A percentile compares a stretch with the other conserved stretches of the same genome.
Conservation (phyloP, 1,284 basidiomycete genomes). For the Ustilago nuda region DNA sequence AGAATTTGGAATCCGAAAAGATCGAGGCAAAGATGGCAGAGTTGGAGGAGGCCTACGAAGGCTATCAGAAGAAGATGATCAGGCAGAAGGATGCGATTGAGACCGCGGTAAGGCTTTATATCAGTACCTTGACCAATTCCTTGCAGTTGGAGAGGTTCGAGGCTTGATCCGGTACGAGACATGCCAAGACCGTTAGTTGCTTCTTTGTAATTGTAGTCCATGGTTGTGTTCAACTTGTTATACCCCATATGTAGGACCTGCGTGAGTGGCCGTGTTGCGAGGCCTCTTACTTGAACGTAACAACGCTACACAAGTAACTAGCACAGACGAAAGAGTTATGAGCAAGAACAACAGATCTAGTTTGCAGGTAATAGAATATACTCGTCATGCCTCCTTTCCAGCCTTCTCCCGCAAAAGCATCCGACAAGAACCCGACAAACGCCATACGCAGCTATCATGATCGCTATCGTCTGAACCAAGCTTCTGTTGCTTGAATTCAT, state of each 20-base stretch:
- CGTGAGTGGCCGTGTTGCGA: neutral
- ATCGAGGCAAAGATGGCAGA: constrained; percentile 56
- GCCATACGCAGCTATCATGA: neutral
- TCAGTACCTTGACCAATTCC: constrained; percentile 41
- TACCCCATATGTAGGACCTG: constrained; percentile 10
- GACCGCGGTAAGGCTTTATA: constrained; percentile 43
- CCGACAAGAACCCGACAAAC: neutral
- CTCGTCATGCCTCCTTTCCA: neutral
- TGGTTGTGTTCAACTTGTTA: neutral
- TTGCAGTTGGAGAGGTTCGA: constrained; percentile 44
- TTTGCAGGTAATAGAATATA: neutral
- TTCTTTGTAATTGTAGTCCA: neutral
- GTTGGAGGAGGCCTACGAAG: constrained; percentile 37
- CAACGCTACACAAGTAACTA: neutral
- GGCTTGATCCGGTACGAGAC: constrained; percentile 2
- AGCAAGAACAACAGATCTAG: neutral
- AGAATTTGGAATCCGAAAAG: constrained; percentile 42
- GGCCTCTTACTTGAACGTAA: neutral
- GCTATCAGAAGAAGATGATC: constrained; percentile 49
- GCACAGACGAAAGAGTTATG: neutral
- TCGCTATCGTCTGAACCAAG: neutral
- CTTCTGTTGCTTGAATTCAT: constrained; percentile 24
- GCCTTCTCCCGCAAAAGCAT: neutral
- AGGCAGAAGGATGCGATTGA: constrained; percentile 50
- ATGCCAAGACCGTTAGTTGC: neutral